Evolutionary conservation across 495 filamentous ascomycete genomes (phyloP).

Genomic region (Penicillium coprophilum): DNA sequence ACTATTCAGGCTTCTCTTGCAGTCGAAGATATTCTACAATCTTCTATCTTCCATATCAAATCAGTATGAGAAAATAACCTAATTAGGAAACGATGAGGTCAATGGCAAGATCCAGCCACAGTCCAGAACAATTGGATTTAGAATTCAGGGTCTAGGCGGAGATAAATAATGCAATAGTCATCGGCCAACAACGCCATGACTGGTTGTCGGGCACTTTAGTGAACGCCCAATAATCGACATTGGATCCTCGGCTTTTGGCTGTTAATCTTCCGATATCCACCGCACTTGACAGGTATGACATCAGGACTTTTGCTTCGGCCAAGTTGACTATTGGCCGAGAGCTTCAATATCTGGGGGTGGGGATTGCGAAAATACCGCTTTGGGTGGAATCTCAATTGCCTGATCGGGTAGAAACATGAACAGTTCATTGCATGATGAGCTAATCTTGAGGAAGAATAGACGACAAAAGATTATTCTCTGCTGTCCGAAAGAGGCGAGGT

Average conservation of each 20-base stretch:
- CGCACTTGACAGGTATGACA: background rate
- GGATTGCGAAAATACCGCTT: background rate
- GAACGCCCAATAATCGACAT: background rate
- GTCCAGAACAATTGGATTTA: background rate
- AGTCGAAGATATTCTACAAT: background rate
- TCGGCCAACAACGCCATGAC: background rate
- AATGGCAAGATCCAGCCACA: background rate
- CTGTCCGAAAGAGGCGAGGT: background rate
- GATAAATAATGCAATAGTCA: background rate
- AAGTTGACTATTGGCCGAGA: background rate
- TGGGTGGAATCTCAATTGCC: background rate
- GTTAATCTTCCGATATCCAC: background rate
- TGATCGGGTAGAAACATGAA: background rate
- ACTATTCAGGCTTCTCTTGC: background rate
- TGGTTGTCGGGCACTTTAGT: background rate
- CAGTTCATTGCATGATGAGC: background rate
- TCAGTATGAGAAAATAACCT: no score
- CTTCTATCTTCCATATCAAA: background rate
- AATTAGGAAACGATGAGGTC: background rate
- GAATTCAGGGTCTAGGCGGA: background rate
- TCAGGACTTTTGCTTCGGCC: background rate
- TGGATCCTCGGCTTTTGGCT: background rate
- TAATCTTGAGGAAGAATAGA: background rate
- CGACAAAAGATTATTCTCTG: background rate
- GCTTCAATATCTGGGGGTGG: background rate